Percentiles rank a stretch among this genome's conserved stretches.
These are phyloP conservation scores for Vitis cinerea DNA, from an alignment of 164 flowering plant genomes.

Conservation along the genomic window DNA sequence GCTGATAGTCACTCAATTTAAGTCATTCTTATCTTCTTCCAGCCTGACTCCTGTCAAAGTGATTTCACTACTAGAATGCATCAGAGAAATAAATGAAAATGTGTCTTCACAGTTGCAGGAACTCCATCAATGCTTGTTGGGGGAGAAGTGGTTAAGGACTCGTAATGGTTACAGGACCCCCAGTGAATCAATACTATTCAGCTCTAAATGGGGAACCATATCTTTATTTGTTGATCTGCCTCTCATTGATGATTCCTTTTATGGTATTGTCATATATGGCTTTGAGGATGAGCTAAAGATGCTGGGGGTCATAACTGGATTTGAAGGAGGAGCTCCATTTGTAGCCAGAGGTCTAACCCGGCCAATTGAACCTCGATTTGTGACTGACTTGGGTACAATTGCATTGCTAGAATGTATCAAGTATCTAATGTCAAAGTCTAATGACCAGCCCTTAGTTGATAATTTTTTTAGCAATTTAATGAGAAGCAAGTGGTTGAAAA, in stretches of 20 bases:
- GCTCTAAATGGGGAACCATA: conserved; percentile 23
- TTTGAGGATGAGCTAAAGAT: conserved; percentile 21
- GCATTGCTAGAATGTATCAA: conserved; percentile 18
- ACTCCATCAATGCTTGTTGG: neutral
- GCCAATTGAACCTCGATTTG: conserved; percentile 9
- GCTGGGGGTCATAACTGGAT: conserved; percentile 23
- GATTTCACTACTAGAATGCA: conserved; percentile 8
- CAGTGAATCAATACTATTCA: conserved; percentile 12
- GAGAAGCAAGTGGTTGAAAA: conserved; percentile 19
- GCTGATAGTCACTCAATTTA: neutral
- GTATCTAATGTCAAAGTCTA: neutral
- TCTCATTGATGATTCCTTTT: conserved; percentile 5
- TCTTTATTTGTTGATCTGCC: conserved; percentile 26
- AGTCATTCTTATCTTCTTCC: neutral
- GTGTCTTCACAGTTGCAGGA: neutral
- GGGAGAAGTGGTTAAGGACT: conserved; percentile 19
- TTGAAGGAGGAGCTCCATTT: conserved; percentile 20
- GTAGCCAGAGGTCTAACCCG: conserved; percentile 17
- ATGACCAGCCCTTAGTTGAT: neutral
- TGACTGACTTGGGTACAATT: conserved; percentile 9
- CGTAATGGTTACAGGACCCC: conserved; percentile 13
- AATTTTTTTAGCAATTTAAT: conserved; percentile 3
- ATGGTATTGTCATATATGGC: conserved; percentile 16
- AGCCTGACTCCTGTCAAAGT: conserved; percentile 1
- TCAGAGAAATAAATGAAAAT: conserved; percentile 3